Base-by-base conservation (phyloP, 805 yeast genomes). In the Starmerella kuoi region DNA sequence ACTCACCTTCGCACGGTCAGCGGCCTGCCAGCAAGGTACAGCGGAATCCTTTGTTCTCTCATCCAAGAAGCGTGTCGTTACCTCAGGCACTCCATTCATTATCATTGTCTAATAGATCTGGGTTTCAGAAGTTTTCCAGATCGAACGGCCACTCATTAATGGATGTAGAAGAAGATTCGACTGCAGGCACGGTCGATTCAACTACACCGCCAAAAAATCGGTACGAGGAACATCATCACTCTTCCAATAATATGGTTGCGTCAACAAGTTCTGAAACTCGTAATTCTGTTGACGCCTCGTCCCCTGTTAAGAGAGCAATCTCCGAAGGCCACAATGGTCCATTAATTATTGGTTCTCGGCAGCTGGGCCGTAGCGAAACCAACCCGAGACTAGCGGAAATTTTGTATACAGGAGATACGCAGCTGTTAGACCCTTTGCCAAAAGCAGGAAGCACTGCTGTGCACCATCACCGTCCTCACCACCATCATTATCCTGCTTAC, bases 61-160 rank as follows among this genome's bases (percentile, higher is more conserved):
- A 36, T 21, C 14, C 39, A 18, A 38, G 48, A 4, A 46, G 49
- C 33, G 26, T 46, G 12, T 44, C 48, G 12, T 37, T 46, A 5
- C 49, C 49, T 21, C 49, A 46, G 23, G 42, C 42, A 5, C 37
- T 46, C 19, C 37, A 25, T 14, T 27, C 33, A 6, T 18, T 31
- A 18, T 15, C 35, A 5, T 5, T 45, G 12, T 27, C 41, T n/a
- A 15, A 15, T 5, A 24, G 38, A 6, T 33, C 37, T 5, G 37
- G 26, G 17, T 5, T 9, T 26, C 14, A 20, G 26, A 33, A 33
- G 37, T 7, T 14, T 19, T 5, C 35, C 8, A 17, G 34, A 19
- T 25, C 28, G n/a, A n/a, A n/a, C n/a, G n/a, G n/a, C n/a, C n/a
- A n/a, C n/a, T n/a, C n/a, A n/a, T n/a, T n/a, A n/a, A n/a, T n/a